phyloP scores from a whole-genome alignment of 352 stramenopile genomes.

The Phytophthora agathidicida region DNA sequence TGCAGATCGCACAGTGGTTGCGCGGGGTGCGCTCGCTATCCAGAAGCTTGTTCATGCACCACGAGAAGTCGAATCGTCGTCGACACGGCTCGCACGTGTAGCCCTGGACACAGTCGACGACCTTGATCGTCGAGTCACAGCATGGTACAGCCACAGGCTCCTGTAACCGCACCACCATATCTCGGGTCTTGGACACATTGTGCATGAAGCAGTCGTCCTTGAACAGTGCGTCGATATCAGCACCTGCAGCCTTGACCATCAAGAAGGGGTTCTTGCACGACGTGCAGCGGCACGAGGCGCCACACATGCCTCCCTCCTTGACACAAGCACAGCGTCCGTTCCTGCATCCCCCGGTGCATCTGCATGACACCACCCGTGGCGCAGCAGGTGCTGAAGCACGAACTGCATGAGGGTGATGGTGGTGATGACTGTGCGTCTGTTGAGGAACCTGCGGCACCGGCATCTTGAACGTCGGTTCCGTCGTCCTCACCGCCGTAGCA shows the following conservation, averaged over 20 bases:
- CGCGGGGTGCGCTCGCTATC: constrained; percentile 74
- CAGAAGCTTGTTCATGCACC: constrained; percentile 84
- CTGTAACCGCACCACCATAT: constrained; percentile 81
- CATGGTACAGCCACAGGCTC: constrained; percentile 73
- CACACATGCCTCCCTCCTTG: constrained; percentile 84
- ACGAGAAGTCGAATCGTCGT: constrained; percentile 77
- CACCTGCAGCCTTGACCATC: constrained; percentile 78
- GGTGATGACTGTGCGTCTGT: constrained; percentile 11
- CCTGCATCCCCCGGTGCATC: constrained; percentile 80
- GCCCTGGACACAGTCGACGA: constrained; percentile 80
- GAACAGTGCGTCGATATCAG: constrained; percentile 75
- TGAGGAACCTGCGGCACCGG: constrained; percentile 2
- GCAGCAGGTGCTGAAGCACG: constrained; percentile 20
- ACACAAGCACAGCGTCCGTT: constrained; percentile 86
- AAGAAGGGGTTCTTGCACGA: constrained; percentile 89
- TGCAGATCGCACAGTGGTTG: constrained; percentile 89
- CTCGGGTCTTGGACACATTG: constrained; percentile 85
- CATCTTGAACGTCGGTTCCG: constrained; percentile 21
- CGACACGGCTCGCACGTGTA: constrained; percentile 60
- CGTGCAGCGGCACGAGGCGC: constrained; percentile 75
- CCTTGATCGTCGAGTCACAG: constrained; percentile 59
- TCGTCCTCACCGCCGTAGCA: constrained; percentile 5
- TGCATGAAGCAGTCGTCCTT: constrained; percentile 89
- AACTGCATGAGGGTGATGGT: constrained; percentile 9
- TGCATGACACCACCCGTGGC: constrained; percentile 69